Conservation (phyloP, 1,284 basidiomycete species). For the Moniliophthora roreri region DNA sequence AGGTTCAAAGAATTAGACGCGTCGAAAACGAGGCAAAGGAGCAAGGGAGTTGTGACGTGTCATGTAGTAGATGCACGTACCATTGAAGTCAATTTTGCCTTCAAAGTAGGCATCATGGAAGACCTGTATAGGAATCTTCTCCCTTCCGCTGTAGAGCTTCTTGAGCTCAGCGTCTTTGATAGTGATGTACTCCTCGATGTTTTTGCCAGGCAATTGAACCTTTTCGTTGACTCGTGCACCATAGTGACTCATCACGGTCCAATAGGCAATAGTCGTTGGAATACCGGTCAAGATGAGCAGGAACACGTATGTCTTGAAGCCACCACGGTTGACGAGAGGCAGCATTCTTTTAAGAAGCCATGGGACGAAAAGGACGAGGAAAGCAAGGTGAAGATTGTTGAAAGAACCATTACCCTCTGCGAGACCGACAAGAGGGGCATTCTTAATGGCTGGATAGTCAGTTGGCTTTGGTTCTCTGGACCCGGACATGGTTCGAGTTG, state of each 20-base stretch:
- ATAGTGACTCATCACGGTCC: conserved; percentile 84
- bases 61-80: conserved; percentile 37
- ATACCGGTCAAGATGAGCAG: conserved; percentile 74
- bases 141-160: conserved; percentile 74
- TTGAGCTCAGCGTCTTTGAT: conserved; percentile 86
- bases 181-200: conserved; percentile 88
- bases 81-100: conserved; percentile 94
- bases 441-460: conserved; percentile 12
- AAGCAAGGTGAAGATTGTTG: conserved; percentile 80
- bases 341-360: conserved; percentile 79
- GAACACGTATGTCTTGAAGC: conserved; percentile 84
- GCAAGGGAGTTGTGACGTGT: conserved; percentile 11
- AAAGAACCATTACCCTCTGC: conserved; percentile 88
- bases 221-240: conserved; percentile 87
- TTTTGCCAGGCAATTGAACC: conserved; percentile 82
- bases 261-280: conserved; percentile 86
- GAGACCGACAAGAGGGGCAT: conserved; percentile 75
- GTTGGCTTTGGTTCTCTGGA: conserved; percentile 10
- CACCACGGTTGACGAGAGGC: conserved; percentile 76
- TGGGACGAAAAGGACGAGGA: conserved; percentile 74
- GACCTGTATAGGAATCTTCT: conserved; percentile 97
- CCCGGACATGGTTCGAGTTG: conserved; percentile 8
- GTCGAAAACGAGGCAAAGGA: conserved; percentile 1
- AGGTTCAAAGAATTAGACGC: conserved; percentile 13
- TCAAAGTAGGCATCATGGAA: conserved; percentile 99